Conservation (phyloP, 2,329 filamentous ascomycete genomes). For the Bipolaris zeicola region DNA sequence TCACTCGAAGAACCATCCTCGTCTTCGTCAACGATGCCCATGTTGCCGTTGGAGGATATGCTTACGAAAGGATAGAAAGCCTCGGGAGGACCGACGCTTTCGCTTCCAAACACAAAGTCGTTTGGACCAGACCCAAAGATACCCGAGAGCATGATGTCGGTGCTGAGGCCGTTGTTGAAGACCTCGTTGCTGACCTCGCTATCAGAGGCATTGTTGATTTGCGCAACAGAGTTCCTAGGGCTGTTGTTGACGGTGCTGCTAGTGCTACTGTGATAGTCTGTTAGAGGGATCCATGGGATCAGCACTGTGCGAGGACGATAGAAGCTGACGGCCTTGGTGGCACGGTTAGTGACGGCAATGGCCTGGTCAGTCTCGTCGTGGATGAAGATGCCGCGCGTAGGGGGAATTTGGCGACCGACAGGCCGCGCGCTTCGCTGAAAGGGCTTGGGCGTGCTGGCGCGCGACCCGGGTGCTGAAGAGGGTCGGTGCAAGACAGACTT, state of each 20-base stretch:
- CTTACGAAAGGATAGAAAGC: constrained; percentile 73
- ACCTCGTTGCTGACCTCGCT: constrained; percentile 48
- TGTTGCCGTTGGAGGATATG: constrained; percentile 61
- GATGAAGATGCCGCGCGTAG: constrained; percentile 45
- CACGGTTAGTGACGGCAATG: constrained; percentile 50
- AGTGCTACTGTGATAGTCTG: constrained; percentile 45
- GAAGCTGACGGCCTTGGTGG: constrained; percentile 50
- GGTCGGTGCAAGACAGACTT: constrained; percentile 57
- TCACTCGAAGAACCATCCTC: constrained; percentile 63
- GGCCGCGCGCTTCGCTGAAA: constrained; percentile 43
- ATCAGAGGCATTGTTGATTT: constrained; percentile 46
- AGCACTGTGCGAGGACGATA: constrained; percentile 45
- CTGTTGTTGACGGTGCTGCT: constrained; percentile 50
- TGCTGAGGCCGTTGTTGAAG: constrained; percentile 45
- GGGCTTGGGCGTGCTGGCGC: constrained; percentile 45
- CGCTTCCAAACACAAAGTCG: constrained; percentile 58
- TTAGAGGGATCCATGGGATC: constrained; percentile 36
- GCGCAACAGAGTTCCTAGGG: constrained; percentile 44
- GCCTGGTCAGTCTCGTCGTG: constrained; percentile 46
- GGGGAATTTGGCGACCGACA: constrained; percentile 37
- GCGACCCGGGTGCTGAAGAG: constrained; percentile 51
- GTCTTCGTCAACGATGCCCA: constrained; percentile 60
- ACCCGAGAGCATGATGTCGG: constrained; percentile 79
- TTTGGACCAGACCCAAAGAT: constrained; percentile 59
- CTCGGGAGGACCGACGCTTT: constrained; percentile 74